These are phyloP conservation scores for Omphalea diandra DNA, from an alignment of 441 rosid species.

Conservation along the genomic window DNA sequence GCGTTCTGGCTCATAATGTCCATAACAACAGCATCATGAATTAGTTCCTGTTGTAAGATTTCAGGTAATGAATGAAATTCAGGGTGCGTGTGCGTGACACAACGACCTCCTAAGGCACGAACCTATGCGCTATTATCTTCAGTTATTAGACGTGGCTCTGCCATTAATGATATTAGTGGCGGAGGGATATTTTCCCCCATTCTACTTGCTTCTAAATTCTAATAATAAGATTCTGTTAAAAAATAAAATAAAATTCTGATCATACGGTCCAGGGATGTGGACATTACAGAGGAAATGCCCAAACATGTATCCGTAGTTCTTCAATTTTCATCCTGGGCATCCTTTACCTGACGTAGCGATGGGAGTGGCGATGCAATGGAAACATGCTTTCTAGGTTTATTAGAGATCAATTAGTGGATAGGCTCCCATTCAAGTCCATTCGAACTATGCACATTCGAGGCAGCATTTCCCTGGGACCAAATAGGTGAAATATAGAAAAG, in stretches of 20 bases:
- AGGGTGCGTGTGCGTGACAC: not conserved
- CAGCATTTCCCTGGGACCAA: too few relatives aligned
- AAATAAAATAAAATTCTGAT: too few relatives aligned
- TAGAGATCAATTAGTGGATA: not conserved
- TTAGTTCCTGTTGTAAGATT: not conserved
- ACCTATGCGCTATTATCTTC: not conserved
- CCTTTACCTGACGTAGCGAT: not conserved
- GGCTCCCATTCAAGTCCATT: too few relatives aligned
- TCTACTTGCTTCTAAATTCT: not conserved
- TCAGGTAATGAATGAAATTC: not conserved
- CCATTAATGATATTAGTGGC: not conserved
- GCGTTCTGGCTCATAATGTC: not conserved
- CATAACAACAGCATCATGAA: slow-evolving; percentile 11
- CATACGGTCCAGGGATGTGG: not conserved
- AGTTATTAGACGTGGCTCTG: not conserved
- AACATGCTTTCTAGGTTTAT: not conserved
- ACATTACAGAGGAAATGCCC: not conserved
- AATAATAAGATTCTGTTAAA: too few relatives aligned
- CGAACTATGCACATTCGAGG: too few relatives aligned
- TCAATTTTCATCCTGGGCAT: not conserved
- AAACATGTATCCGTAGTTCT: not conserved
- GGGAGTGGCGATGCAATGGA: not conserved
- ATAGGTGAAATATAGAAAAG: too few relatives aligned
- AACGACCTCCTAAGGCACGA: not conserved
- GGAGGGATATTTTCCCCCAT: too few relatives aligned